Conservation (phyloP, 2,329 filamentous ascomycete species). For the Anisogramma anomala region DNA sequence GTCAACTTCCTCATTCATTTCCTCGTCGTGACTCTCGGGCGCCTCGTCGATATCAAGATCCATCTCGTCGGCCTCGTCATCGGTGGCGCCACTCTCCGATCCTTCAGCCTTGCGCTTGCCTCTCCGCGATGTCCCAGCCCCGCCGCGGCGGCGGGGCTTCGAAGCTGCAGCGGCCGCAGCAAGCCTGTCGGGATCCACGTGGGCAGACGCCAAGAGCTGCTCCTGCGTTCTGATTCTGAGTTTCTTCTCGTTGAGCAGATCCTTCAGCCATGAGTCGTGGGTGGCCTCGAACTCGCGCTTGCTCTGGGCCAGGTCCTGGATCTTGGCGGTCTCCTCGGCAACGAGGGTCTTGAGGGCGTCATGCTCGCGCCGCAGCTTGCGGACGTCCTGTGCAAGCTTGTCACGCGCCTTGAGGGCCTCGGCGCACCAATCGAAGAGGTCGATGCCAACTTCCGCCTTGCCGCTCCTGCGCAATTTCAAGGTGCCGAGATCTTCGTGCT, state of each 20-base stretch:
- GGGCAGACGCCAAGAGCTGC: constrained; percentile 40
- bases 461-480: constrained; percentile 44
- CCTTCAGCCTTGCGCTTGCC: constrained; percentile 12
- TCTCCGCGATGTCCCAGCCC: constrained; percentile 4
- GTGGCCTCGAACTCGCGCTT: constrained; percentile 57
- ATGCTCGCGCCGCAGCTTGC: constrained; percentile 29
- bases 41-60: constrained; percentile 7
- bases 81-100: background rate
- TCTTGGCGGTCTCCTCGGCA: constrained; percentile 46
- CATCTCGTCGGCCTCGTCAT: constrained; percentile 4
- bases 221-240: constrained; percentile 67
- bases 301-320: constrained; percentile 53
- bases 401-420: constrained; percentile 39
- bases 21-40: constrained; percentile 2
- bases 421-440: constrained; percentile 60
- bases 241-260: constrained; percentile 69
- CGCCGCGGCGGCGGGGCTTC: background rate
- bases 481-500: constrained; percentile 56
- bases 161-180: background rate
- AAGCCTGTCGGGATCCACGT: constrained; percentile 17
- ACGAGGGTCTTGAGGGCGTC: constrained; percentile 43
- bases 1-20: constrained; percentile 1
- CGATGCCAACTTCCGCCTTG: constrained; percentile 43
- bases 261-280: constrained; percentile 57
- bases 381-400: constrained; percentile 32